Conservation (phyloP, 1,139 yeast species). For the Blastobotrys apis region DNA sequence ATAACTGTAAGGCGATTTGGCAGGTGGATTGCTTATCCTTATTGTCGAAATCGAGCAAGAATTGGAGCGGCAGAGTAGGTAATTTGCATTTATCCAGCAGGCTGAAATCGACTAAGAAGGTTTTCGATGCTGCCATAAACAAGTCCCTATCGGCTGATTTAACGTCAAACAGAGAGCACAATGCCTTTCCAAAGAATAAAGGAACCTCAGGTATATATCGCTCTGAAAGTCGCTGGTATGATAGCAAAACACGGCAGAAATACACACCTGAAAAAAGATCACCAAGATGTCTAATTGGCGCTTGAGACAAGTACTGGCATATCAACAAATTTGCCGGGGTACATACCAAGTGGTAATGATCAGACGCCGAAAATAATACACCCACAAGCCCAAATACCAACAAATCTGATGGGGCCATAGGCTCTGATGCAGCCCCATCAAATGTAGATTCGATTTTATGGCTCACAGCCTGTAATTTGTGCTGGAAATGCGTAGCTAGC, state of each 20-base stretch:
- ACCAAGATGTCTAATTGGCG: conserved; percentile 38
- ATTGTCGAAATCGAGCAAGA: not conserved
- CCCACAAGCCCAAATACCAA: conserved; percentile 70
- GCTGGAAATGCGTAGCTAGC: conserved; percentile 55
- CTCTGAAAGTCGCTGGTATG: conserved; percentile 75
- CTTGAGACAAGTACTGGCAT: conserved; percentile 61
- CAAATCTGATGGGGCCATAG: conserved; percentile 39
- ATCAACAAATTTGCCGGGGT: conserved; percentile 77
- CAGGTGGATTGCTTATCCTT: not conserved
- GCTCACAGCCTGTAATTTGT: conserved; percentile 47
- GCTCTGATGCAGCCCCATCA: conserved; percentile 19
- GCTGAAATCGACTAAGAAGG: not conserved
- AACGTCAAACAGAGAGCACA: not conserved
- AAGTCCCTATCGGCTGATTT: too few species aligned
- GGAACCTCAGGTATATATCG: conserved; percentile 78
- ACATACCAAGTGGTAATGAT: conserved; percentile 86
- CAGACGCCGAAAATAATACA: conserved; percentile 82
- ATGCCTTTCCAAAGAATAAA: conserved; percentile 32
- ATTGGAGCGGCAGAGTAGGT: not conserved
- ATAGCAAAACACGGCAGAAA: conserved; percentile 57
- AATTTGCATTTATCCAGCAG: not conserved
- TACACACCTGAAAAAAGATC: conserved; percentile 52
- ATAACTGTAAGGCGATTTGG: conserved; percentile 3
- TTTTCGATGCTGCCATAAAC: too few species aligned
- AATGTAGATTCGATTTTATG: conserved; percentile 32